These are phyloP conservation scores for Scleroderma citrinum DNA, from an alignment of 768 basidiomycete genomes.

Conservation along the genomic window DNA sequence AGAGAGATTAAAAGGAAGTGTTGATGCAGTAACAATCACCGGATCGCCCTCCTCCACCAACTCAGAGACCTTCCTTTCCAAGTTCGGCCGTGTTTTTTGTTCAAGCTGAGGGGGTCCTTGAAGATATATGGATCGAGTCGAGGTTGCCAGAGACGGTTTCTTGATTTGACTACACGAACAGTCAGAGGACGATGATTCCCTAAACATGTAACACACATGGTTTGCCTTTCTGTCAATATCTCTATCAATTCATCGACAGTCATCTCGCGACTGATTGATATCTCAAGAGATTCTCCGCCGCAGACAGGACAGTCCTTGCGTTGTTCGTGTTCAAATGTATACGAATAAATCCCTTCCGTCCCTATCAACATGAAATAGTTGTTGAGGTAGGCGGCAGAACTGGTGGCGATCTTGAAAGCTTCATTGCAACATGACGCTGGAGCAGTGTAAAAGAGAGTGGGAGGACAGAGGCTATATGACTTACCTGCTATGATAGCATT, in stretches of 20 bases:
- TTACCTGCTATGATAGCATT: slow-evolving; percentile 96
- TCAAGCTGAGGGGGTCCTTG: slow-evolving; percentile 93
- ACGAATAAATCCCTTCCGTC: slow-evolving; percentile 93
- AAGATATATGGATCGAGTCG: slow-evolving; percentile 77
- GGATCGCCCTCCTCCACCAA: slow-evolving; percentile 73
- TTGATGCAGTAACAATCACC: slow-evolving; percentile 81
- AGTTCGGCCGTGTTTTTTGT: slow-evolving; percentile 82
- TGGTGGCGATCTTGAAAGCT: slow-evolving; percentile 97
- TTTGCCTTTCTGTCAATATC: slow-evolving; percentile 77
- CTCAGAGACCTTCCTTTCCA: slow-evolving; percentile 81
- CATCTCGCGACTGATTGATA: slow-evolving; percentile 61
- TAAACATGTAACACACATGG: slow-evolving; percentile 60
- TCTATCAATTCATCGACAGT: slow-evolving; percentile 89
- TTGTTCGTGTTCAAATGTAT: slow-evolving; percentile 93
- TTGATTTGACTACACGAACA: slow-evolving; percentile 77
- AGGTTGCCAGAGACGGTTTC: slow-evolving; percentile 84
- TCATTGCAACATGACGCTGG: slow-evolving; percentile 96
- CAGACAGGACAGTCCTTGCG: slow-evolving; percentile 95
- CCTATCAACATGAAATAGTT: slow-evolving; percentile 99
- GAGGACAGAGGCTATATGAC: slow-evolving; percentile 9
- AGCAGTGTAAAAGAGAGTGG: slow-evolving; percentile 4
- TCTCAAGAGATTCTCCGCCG: slow-evolving; percentile 81
- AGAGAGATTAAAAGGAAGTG: slow-evolving; percentile 81
- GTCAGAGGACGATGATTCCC: slow-evolving; percentile 6
- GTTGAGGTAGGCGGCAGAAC: slow-evolving; percentile 88